Conservation (phyloP, 257 asterid species). For the Fraxinus excelsior region DNA sequence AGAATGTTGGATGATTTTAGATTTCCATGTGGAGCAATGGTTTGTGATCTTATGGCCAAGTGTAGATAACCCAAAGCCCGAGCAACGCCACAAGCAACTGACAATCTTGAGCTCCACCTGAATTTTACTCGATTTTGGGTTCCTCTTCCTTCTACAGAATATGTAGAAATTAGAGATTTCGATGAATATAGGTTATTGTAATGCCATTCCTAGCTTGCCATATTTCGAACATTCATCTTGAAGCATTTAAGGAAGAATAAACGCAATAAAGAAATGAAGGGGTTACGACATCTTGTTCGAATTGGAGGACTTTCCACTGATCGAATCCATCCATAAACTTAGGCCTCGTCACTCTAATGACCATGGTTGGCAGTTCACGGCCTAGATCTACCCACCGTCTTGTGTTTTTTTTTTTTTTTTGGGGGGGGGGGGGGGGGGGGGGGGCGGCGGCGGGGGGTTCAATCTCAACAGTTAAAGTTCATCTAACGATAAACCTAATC, state of each 20-base stretch:
- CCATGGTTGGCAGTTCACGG: too few species aligned
- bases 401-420: too few species aligned
- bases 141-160: constrained; percentile 55
- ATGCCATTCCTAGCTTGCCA: neutral
- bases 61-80: constrained; percentile 67
- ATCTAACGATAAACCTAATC: too few species aligned
- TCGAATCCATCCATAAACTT: too few species aligned
- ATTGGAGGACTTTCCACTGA: too few species aligned
- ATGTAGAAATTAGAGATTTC: neutral
- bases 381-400: too few species aligned
- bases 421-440: too few species aligned
- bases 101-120: constrained; percentile 66
- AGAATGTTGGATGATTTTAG: constrained; percentile 70
- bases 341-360: too few species aligned
- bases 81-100: constrained; percentile 57
- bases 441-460: too few species aligned
- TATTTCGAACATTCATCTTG: too few species aligned
- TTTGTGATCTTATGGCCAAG: constrained; percentile 37
- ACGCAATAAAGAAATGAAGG: neutral
- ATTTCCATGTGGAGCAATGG: constrained; percentile 70
- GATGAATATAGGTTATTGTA: neutral
- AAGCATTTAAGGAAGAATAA: neutral
- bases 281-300: neutral
- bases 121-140: constrained; percentile 52
- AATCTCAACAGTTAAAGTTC: too few species aligned